These are phyloP conservation scores for Pistacia atlantica DNA, from an alignment of 345 rosid species.

Conservation along the genomic window DNA sequence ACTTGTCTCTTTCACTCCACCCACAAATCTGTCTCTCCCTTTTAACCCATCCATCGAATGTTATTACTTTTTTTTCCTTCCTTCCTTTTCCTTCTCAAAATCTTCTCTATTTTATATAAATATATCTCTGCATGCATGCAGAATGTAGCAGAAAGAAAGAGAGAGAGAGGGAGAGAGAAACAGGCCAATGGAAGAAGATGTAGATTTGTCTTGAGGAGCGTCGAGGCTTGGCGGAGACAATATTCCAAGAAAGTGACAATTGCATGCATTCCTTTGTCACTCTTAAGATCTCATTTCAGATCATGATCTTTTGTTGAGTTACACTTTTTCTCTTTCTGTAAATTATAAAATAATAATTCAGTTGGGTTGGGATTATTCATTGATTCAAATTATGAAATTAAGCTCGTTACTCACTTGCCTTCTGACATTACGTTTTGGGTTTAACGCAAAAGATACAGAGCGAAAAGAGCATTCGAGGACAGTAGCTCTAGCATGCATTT, in stretches of 20 bases:
- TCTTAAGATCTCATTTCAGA: constrained; percentile 11
- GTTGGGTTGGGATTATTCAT: not conserved
- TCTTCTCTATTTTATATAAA: too few species aligned
- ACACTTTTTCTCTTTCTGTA: not conserved
- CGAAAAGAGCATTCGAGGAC: not conserved
- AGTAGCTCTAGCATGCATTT: not conserved
- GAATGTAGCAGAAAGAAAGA: not conserved
- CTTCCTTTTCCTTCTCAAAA: too few species aligned
- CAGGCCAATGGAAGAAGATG: not conserved
- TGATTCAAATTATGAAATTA: not conserved
- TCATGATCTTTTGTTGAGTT: not conserved
- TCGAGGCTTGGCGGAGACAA: not conserved
- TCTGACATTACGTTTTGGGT: constrained; percentile 5
- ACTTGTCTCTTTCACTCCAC: constrained; percentile 21
- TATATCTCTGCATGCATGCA: constrained; percentile 7
- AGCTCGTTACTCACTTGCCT: constrained; percentile 18
- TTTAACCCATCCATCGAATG: not conserved
- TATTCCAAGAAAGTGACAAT: constrained; percentile 15
- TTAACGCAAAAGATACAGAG: not conserved
- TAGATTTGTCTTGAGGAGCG: constrained; percentile 10
- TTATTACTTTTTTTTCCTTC: too few species aligned
- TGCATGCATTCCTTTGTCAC: not conserved
- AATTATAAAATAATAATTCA: not conserved
- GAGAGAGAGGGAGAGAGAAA: not conserved
- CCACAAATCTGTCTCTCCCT: not conserved